Evolutionary conservation across 176 grass and related monocot genomes (phyloP).

Genomic region (Triticum dicoccoides): DNA sequence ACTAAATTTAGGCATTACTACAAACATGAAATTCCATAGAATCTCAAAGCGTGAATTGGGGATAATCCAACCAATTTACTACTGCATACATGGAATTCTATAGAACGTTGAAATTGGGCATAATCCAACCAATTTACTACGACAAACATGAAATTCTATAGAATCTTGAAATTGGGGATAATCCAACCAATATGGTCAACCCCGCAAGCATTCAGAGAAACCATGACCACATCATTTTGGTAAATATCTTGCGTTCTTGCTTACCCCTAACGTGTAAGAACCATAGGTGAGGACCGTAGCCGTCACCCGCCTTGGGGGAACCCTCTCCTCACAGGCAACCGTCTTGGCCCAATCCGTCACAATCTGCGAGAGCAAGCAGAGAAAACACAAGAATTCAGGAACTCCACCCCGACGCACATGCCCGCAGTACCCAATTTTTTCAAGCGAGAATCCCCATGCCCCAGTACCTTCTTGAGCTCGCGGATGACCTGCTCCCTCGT

Average conservation of each 20-base stretch:
- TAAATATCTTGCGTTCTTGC: neutral
- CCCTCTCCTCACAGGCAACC: slow-evolving; percentile 42
- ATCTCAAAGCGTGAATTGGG: neutral
- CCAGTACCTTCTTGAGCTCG: slow-evolving; percentile 53
- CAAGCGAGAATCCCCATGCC: neutral
- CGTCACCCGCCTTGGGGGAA: slow-evolving; percentile 21
- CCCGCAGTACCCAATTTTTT: neutral
- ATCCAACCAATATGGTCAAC: neutral
- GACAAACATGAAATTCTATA: neutral
- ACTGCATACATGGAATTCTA: neutral
- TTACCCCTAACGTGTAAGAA: slow-evolving; percentile 78
- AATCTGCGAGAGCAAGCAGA: slow-evolving; percentile 36
- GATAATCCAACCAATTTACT: neutral
- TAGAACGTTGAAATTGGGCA: neutral
- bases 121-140: neutral
- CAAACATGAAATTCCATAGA: neutral
- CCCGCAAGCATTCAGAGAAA: neutral
- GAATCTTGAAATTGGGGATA: neutral
- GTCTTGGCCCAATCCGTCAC: slow-evolving; percentile 52
- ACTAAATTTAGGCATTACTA: neutral
- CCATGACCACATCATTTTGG: neutral
- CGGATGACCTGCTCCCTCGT: slow-evolving; percentile 52
- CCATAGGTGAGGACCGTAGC: slow-evolving; percentile 60
- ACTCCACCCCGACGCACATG: neutral
- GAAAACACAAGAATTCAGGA: neutral